These are phyloP conservation scores for Hyphodiscus hymeniophilus DNA, from an alignment of 495 filamentous ascomycete genomes.

Conservation along the genomic window DNA sequence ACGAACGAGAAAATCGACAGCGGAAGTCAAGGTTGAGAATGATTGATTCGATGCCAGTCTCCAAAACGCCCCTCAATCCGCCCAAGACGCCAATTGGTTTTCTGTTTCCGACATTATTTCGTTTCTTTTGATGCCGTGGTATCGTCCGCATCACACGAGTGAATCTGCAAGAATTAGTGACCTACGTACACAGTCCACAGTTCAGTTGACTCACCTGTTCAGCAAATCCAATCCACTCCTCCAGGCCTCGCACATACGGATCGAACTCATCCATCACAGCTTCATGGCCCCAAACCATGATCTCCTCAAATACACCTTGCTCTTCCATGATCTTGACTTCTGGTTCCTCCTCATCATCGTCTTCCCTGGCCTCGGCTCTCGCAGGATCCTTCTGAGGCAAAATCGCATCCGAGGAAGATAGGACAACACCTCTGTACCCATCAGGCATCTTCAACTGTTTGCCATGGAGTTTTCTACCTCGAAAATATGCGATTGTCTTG, in stretches of 20 bases:
- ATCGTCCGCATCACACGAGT: slow-evolving; percentile 6
- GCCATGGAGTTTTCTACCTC: slow-evolving; percentile 74
- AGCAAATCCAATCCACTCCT: slow-evolving; percentile 81
- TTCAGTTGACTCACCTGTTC: slow-evolving; percentile 35
- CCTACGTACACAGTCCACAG: background rate
- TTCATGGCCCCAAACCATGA: slow-evolving; percentile 82
- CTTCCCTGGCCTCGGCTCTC: slow-evolving; percentile 13
- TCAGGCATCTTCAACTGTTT: slow-evolving; percentile 58
- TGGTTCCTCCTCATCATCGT: slow-evolving; percentile 40
- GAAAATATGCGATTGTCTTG: slow-evolving; percentile 59
- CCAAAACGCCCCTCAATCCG: no score
- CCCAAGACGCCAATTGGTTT: no score
- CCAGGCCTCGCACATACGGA: slow-evolving; percentile 52
- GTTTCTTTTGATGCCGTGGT: background rate
- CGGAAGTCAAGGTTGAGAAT: background rate
- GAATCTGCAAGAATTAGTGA: slow-evolving; percentile 14
- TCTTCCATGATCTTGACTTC: slow-evolving; percentile 50
- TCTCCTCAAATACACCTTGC: slow-evolving; percentile 60
- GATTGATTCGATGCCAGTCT: background rate
- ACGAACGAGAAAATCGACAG: background rate
- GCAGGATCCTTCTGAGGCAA: slow-evolving; percentile 22
- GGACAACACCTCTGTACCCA: slow-evolving; percentile 60
- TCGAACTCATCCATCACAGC: slow-evolving; percentile 40
- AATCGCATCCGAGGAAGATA: slow-evolving; percentile 23
- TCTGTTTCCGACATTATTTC: background rate